A percentile compares a stretch with the other conserved stretches of the same genome.
phyloP scores from a whole-genome alignment of 2,329 filamentous ascomycete species.

The Hansfordia pulvinata region DNA sequence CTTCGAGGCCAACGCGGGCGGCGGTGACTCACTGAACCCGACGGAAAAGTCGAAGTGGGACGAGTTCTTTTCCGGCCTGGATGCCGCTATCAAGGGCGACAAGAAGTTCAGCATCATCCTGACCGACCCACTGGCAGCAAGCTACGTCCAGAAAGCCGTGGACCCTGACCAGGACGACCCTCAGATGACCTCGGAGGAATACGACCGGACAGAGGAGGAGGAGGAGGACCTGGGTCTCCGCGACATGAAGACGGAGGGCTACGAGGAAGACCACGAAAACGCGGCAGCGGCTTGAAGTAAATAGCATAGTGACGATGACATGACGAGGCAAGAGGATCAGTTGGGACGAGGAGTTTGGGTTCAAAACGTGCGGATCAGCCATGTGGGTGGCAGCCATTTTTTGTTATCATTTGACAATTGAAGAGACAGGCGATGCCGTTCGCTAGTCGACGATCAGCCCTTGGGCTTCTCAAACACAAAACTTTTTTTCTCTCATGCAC shows the following conservation, averaged over 20 bases:
- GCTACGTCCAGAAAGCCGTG: conserved; percentile 84
- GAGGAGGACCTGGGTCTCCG: conserved; percentile 82
- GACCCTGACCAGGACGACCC: conserved; percentile 58
- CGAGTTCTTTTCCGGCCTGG: conserved; percentile 65
- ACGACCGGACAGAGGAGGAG: conserved; percentile 79
- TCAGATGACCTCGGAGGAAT: conserved; percentile 69
- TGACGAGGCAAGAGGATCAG: too few relatives aligned
- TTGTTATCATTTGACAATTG: too few relatives aligned
- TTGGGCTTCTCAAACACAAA: too few relatives aligned
- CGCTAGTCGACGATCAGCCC: too few relatives aligned
- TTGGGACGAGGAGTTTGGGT: too few relatives aligned
- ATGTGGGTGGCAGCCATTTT: too few relatives aligned
- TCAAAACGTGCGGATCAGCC: too few relatives aligned
- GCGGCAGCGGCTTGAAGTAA: conserved; percentile 15
- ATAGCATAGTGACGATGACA: too few relatives aligned
- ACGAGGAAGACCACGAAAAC: conserved; percentile 42
- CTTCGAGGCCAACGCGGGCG: conserved; percentile 61
- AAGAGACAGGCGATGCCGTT: too few relatives aligned
- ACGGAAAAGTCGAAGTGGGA: conserved; percentile 62
- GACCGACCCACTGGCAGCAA: conserved; percentile 79
- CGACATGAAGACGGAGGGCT: conserved; percentile 89
- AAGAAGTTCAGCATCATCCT: conserved; percentile 72
- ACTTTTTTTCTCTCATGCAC: too few relatives aligned
- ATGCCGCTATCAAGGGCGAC: conserved; percentile 67
- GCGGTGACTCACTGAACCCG: conserved; percentile 65